A percentile compares a stretch with the other conserved stretches of the same genome.
Conservation (phyloP, 225 moss, liverwort and hornwort genomes). For the Bryum argenteum region DNA sequence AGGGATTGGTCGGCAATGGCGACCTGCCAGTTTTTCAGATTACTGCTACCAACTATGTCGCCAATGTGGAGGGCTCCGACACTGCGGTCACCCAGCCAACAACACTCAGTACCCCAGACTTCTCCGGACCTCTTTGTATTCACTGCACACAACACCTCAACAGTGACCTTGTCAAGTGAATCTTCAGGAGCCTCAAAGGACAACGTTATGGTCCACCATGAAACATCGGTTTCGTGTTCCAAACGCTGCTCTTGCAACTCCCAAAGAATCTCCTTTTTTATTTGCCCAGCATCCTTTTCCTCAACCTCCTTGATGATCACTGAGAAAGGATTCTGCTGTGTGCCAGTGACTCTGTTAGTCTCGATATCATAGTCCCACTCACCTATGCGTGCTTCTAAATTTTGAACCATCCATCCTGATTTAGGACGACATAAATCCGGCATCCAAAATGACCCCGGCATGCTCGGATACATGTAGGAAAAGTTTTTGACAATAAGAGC, state of each 20-base stretch:
- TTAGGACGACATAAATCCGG: slow-evolving; percentile 28
- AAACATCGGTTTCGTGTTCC: slow-evolving; percentile 1
- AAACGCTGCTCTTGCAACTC: background rate
- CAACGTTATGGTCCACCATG: slow-evolving; percentile 25
- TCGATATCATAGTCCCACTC: slow-evolving; percentile 19
- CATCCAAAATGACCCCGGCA: slow-evolving; percentile 36
- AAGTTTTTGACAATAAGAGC: slow-evolving; percentile 24
- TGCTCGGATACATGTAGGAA: slow-evolving; percentile 18
- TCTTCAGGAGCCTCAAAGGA: slow-evolving; percentile 22
- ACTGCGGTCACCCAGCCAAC: slow-evolving; percentile 7
- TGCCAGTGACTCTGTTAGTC: slow-evolving; percentile 19
- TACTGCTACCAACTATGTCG: slow-evolving; percentile 17
- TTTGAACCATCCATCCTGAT: background rate
- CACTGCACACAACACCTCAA: slow-evolving; percentile 28
- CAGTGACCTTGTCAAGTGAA: slow-evolving; percentile 6
- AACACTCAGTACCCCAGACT: background rate
- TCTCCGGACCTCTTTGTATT: background rate
- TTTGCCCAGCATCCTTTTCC: background rate
- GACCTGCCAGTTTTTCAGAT: slow-evolving; percentile 24
- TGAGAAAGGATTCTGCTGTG: slow-evolving; percentile 17
- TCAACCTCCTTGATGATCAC: background rate
- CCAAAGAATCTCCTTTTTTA: background rate
- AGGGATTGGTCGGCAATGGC: slow-evolving; percentile 15
- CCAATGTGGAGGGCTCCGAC: background rate
- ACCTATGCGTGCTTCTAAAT: slow-evolving; percentile 7